Evolutionary conservation across 805 yeast genomes (phyloP).

Genomic region (Candida maesae): DNA sequence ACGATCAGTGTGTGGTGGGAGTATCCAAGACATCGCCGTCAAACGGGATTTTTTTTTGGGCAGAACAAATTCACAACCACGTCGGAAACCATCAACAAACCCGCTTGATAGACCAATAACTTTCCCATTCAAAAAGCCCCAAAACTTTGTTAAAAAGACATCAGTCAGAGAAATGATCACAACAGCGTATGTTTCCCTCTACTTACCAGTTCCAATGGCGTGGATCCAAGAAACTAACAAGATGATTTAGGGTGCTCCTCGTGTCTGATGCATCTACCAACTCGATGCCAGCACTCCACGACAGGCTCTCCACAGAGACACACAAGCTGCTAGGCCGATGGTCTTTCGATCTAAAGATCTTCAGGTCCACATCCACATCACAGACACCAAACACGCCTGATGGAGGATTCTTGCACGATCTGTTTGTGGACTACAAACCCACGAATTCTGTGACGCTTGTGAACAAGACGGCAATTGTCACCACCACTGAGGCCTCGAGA

Average conservation of each 20-base stretch:
- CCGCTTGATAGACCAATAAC: too few relatives aligned
- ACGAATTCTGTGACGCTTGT: constrained; percentile 18
- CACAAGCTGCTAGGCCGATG: constrained; percentile 62
- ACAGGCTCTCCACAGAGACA: constrained; percentile 61
- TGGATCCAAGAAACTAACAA: background rate
- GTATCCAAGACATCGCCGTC: constrained; percentile 3
- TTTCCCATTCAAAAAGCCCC: too few relatives aligned
- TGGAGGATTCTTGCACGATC: constrained; percentile 14
- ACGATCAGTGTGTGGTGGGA: background rate
- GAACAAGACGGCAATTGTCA: constrained; percentile 27
- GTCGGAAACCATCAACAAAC: too few relatives aligned
- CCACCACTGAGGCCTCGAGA: constrained; percentile 28
- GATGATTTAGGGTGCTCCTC: constrained; percentile 33
- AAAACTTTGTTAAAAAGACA: too few relatives aligned
- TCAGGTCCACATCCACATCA: constrained; percentile 52
- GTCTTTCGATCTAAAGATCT: constrained; percentile 66
- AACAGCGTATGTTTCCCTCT: background rate
- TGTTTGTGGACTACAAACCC: constrained; percentile 18
- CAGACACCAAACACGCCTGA: constrained; percentile 21
- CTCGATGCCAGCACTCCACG: constrained; percentile 66
- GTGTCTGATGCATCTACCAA: constrained; percentile 49
- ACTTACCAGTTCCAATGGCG: too few relatives aligned
- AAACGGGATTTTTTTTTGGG: background rate
- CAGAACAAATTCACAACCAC: too few relatives aligned
- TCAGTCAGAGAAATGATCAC: background rate